Percentiles rank a stretch among this genome's conserved stretches.
phyloP scores from a whole-genome alignment of 345 rosid species.

The Corymbia maculata region DNA sequence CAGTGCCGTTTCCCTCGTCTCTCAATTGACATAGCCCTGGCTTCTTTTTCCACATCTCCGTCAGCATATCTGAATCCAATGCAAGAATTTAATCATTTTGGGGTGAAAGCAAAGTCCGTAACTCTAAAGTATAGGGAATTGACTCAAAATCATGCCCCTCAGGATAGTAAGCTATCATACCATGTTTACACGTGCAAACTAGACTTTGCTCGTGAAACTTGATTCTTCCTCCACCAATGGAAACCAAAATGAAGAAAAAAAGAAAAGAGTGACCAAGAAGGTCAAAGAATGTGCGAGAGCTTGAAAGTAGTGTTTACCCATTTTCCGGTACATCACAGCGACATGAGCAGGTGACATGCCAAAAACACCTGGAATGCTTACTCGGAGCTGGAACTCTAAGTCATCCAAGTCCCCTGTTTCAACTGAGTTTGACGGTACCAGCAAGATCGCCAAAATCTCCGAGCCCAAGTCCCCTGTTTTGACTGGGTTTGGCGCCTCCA shows the following conservation, averaged over 20 bases:
- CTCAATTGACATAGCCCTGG: neutral
- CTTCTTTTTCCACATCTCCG: neutral
- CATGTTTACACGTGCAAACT: neutral
- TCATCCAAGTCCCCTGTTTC: too few species aligned
- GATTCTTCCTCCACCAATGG: neutral
- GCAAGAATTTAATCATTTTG: neutral
- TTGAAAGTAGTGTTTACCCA: neutral
- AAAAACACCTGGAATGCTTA: too few species aligned
- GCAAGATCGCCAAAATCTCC: too few species aligned
- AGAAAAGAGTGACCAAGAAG: neutral
- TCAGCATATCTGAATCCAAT: neutral
- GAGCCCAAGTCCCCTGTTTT: too few species aligned
- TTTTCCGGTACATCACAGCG: neutral
- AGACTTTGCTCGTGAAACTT: neutral
- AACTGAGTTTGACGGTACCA: too few species aligned
- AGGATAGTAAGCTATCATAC: neutral
- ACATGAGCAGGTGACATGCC: neutral
- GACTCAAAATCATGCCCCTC: neutral
- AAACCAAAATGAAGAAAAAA: neutral
- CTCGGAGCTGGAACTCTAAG: too few species aligned
- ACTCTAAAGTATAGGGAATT: neutral
- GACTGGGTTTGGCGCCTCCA: too few species aligned
- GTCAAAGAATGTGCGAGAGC: neutral
- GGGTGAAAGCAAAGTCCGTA: neutral
- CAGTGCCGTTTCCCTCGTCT: rapidly evolving